Evolutionary conservation across 1,284 basidiomycete genomes (phyloP), one percentile per base, ranked within the genome.

Genomic region (Ustilago trichophora): DNA sequence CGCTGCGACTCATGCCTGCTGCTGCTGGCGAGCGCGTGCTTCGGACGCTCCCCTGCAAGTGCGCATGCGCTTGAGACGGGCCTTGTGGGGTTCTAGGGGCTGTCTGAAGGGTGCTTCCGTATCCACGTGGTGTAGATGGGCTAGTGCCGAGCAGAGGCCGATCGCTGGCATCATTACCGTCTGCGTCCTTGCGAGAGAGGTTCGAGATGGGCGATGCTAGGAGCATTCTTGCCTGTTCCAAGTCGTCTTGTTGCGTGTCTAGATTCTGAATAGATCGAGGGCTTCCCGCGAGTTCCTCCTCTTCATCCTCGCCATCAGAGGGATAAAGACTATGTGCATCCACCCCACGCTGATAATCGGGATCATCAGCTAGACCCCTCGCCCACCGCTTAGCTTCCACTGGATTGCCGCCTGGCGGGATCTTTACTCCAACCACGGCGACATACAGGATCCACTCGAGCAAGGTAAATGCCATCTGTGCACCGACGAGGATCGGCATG

Each of bases 401-500:
- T 2, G 55, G 55, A 36, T 69, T 70, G 22, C 50, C 54, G 15
- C 71, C 71, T 0, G 71, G 71, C 2, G 71, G 71, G 9, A 73
- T 31, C 51, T 60, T 62, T 33, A 73, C 67, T 12, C 71, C 66
- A 10, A 73, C 66, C 22, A 73, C 59, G 13, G 65, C 62, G 31
- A 73, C 64, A 37, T 63, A 73, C 29, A 63, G 26, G 25, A 69
- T 51, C 71, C 71, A 73, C 25, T 73, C 62, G 13, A 64, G 33
- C 22, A 73, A 27, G 13, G 71, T 73, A 11, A 70, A 60, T 0
- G 58, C 62, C 35, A 70, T 46, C 44, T 73, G 50, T 4, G 50
- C 33, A 12, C 51, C 52, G 1, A 63, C 42, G 13, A 73, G 47
- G 31, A 70, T 54, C 15, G 71, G 54, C 51, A 73, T 65, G 3